These are phyloP conservation scores for Chlamydomonas sp. DNA, from an alignment of 139 green algal genomes.

Conservation along the genomic window DNA sequence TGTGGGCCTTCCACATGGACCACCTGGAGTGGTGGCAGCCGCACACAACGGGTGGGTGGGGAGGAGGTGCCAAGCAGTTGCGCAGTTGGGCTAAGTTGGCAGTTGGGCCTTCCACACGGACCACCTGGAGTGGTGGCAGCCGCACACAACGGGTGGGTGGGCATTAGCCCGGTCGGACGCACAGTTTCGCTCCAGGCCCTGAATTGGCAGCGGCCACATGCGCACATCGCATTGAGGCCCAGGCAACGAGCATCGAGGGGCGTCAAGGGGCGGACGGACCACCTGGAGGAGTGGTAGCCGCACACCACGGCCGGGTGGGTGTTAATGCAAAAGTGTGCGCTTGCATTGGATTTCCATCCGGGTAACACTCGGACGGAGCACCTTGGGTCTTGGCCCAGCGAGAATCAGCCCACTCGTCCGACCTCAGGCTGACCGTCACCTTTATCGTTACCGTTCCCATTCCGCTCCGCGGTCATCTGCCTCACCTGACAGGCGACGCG, in stretches of 20 bases:
- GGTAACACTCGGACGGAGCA: no score
- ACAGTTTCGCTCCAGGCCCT: no score
- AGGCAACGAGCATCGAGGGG: no score
- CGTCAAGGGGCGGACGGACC: constrained; percentile 15
- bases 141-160: constrained; percentile 24
- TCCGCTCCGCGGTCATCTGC: neutral
- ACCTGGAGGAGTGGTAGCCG: constrained; percentile 58
- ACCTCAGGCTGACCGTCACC: no score
- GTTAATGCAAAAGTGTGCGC: no score
- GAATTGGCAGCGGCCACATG: constrained; percentile 34
- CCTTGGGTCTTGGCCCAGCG: no score
- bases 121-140: constrained; percentile 59
- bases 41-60: constrained; percentile 16
- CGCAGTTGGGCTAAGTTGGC: no score
- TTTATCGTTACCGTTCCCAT: no score
- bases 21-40: constrained; percentile 60
- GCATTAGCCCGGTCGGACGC: neutral
- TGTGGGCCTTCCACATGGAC: constrained; percentile 60
- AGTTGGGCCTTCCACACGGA: constrained; percentile 55
- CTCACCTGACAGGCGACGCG: constrained; percentile 25
- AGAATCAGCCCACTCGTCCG: no score
- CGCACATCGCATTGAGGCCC: neutral
- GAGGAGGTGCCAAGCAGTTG: neutral
- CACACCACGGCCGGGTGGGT: neutral
- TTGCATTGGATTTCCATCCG: no score